Percentiles rank a stretch among this genome's conserved stretches.
These are phyloP conservation scores for Didymella exigua DNA, from an alignment of 2,329 filamentous ascomycete genomes.

Conservation along the genomic window DNA sequence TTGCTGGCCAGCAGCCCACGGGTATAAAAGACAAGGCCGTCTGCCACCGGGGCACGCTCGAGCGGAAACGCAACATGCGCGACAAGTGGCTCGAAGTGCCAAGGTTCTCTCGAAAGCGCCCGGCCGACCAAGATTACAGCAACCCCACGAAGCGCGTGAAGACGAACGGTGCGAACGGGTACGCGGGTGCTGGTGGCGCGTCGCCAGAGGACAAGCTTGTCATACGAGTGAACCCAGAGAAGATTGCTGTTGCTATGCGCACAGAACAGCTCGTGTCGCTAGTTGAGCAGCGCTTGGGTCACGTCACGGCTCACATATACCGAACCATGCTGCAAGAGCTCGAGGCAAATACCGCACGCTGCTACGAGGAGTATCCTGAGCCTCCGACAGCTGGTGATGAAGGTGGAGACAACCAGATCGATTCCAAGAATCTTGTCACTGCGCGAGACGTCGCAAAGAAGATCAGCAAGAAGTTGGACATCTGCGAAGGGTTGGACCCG, in stretches of 20 bases:
- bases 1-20: constrained; percentile 58
- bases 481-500: constrained; percentile 46
- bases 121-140: constrained; percentile 25
- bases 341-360: constrained; percentile 71
- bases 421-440: constrained; percentile 45
- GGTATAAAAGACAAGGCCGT: constrained; percentile 71
- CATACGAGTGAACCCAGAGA: constrained; percentile 82
- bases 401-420: constrained; percentile 39
- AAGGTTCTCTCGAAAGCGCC: constrained; percentile 30
- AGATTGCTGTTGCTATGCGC: constrained; percentile 80
- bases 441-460: constrained; percentile 50
- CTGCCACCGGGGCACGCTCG: constrained; percentile 62
- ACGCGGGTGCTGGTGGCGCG: constrained; percentile 8
- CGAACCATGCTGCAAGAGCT: constrained; percentile 72
- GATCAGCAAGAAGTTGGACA: constrained; percentile 50
- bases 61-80: constrained; percentile 60
- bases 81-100: constrained; percentile 47
- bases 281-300: constrained; percentile 71
- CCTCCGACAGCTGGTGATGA: constrained; percentile 33
- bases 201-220: constrained; percentile 68
- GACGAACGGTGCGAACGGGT: constrained; percentile 31
- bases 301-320: constrained; percentile 79
- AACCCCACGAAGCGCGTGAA: constrained; percentile 42
- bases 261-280: constrained; percentile 78
- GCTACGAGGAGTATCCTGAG: constrained; percentile 61